A percentile compares a stretch with the other conserved stretches of the same genome.
Evolutionary conservation across 2,329 filamentous ascomycete species (phyloP).

Genomic region (Calonectria pseudoreteaudii): DNA sequence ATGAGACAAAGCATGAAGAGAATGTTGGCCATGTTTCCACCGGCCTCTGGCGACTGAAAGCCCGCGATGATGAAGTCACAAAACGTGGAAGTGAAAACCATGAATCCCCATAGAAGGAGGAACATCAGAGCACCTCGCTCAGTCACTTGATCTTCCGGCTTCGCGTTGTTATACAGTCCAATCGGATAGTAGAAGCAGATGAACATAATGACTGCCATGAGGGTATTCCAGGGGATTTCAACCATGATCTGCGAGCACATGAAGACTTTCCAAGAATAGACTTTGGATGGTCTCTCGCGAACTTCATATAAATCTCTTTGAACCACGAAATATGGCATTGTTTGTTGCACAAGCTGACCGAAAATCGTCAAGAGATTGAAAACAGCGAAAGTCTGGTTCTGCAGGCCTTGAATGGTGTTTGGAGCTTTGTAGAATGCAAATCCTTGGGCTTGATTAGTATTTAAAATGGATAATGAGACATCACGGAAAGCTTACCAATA

Average conservation of each 20-base stretch:
- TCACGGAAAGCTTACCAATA: constrained; percentile 63
- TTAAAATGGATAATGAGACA: not conserved
- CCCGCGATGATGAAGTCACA: constrained; percentile 80
- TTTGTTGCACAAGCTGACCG: constrained; percentile 80
- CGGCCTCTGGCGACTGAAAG: constrained; percentile 73
- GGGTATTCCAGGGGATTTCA: constrained; percentile 85
- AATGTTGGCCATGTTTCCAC: constrained; percentile 74
- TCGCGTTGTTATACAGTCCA: constrained; percentile 78
- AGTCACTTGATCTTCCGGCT: constrained; percentile 67
- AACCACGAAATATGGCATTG: constrained; percentile 87
- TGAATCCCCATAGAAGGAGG: constrained; percentile 79
- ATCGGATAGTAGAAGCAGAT: constrained; percentile 89
- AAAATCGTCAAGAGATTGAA: constrained; percentile 89
- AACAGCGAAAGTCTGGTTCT: constrained; percentile 87
- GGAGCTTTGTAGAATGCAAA: constrained; percentile 82
- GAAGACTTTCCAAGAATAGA: constrained; percentile 87
- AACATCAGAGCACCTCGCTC: constrained; percentile 84
- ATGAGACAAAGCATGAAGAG: constrained; percentile 70
- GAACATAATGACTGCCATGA: constrained; percentile 81
- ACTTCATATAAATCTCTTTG: constrained; percentile 87
- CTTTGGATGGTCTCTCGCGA: constrained; percentile 84
- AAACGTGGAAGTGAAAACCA: constrained; percentile 85
- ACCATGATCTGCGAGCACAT: constrained; percentile 86
- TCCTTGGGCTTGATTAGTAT: not conserved
- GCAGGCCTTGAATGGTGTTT: constrained; percentile 79